These are phyloP conservation scores for Achaetomium macrosporum DNA, from an alignment of 2,329 filamentous ascomycete genomes.

Conservation along the genomic window DNA sequence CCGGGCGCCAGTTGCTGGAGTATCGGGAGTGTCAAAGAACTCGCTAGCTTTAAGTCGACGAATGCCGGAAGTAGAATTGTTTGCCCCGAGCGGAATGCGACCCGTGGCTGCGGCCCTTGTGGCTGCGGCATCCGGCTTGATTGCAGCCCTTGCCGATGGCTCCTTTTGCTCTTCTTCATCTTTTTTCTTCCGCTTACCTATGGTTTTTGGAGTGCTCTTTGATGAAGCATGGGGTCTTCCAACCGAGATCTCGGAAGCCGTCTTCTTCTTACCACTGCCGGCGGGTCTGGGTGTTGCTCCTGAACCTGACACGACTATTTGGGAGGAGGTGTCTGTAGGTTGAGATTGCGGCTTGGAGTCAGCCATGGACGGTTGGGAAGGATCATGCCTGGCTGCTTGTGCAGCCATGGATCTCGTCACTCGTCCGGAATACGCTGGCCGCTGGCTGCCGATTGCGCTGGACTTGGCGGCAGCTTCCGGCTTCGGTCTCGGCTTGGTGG, in stretches of 20 bases:
- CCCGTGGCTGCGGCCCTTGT: neutral
- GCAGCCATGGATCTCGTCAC: neutral
- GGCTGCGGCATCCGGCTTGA: neutral
- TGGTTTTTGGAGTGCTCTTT: neutral
- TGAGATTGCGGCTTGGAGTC: neutral
- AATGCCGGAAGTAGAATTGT: neutral
- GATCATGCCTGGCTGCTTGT: neutral
- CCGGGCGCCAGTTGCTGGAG: neutral
- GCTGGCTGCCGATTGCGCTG: neutral
- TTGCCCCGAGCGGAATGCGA: neutral
- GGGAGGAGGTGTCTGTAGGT: too few species aligned
- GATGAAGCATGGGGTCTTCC: neutral
- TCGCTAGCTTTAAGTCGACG: neutral
- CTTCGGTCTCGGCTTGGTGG: neutral
- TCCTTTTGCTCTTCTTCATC: too few species aligned
- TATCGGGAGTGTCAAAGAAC: neutral
- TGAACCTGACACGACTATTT: too few species aligned
- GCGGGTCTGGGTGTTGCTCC: neutral
- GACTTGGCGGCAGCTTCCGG: neutral
- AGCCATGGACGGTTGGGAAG: neutral
- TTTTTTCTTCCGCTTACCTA: too few species aligned
- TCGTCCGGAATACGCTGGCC: neutral
- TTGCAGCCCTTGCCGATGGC: neutral
- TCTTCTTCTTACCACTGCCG: neutral
- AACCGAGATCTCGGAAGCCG: too few species aligned